A percentile compares a stretch with the other conserved stretches of the same genome.
These are phyloP conservation scores for Suillus hirtellus DNA, from an alignment of 768 basidiomycete genomes.

Conservation along the genomic window DNA sequence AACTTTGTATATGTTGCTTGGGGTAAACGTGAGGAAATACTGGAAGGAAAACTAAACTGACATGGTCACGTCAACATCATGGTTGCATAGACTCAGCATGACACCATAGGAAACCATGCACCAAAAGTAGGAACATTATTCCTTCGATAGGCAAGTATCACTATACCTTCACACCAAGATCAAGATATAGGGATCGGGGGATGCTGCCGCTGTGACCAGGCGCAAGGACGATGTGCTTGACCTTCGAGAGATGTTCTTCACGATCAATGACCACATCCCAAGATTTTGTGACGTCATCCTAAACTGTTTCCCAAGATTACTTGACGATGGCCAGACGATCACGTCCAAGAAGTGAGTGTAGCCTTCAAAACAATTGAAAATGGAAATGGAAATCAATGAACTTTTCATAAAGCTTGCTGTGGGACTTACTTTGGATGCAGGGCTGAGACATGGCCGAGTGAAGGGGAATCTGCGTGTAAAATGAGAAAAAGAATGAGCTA, in stretches of 20 bases:
- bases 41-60: conserved; percentile 5
- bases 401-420: neutral
- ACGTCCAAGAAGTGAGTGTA: conserved; percentile 61
- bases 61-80: conserved; percentile 32
- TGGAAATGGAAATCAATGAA: neutral
- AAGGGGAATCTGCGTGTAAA: conserved; percentile 44
- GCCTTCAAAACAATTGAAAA: conserved; percentile 64
- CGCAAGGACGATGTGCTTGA: conserved; percentile 57
- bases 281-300: conserved; percentile 34
- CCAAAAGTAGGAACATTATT: conserved; percentile 15
- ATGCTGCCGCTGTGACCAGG: conserved; percentile 51
- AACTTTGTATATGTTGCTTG: conserved; percentile 27
- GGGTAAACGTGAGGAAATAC: conserved; percentile 24
- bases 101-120: conserved; percentile 42
- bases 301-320: conserved; percentile 33
- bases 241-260: conserved; percentile 33
- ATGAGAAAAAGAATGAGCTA: neutral
- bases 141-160: conserved; percentile 2
- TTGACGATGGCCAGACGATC: conserved; percentile 58
- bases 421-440: conserved; percentile 46
- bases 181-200: conserved; percentile 46
- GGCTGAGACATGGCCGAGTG: conserved; percentile 52
- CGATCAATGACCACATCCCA: conserved; percentile 46
- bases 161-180: conserved; percentile 42
- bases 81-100: conserved; percentile 32